These are phyloP conservation scores for Tranzscheliella williamsii DNA, from an alignment of 1,284 basidiomycete genomes.

Conservation along the genomic window DNA sequence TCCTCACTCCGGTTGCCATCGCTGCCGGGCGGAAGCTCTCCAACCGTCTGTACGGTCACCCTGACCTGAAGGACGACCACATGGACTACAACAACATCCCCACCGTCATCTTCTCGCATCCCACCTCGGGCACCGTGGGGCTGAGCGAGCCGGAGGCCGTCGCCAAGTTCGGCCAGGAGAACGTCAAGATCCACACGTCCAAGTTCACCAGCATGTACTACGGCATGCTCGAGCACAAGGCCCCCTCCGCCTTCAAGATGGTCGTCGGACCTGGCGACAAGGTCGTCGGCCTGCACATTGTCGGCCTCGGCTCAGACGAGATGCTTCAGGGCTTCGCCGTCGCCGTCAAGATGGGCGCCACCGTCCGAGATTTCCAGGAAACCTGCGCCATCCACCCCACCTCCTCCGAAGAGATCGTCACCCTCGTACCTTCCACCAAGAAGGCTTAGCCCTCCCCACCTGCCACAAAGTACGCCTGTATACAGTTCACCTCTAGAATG, in stretches of 20 bases:
- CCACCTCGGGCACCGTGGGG: constrained; percentile 50
- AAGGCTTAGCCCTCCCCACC: constrained; percentile 16
- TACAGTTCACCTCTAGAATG: too few species aligned
- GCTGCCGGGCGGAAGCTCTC: constrained; percentile 86
- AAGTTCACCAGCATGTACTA: constrained; percentile 61
- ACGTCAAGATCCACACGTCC: constrained; percentile 83
- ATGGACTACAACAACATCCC: constrained; percentile 89
- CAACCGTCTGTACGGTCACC: constrained; percentile 86
- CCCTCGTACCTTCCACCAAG: constrained; percentile 32
- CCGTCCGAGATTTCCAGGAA: constrained; percentile 57
- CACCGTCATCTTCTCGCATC: constrained; percentile 57
- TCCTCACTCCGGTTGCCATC: constrained; percentile 97
- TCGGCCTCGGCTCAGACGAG: constrained; percentile 82
- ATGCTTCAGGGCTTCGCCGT: constrained; percentile 91
- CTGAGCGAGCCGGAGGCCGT: constrained; percentile 82
- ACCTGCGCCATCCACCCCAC: constrained; percentile 60
- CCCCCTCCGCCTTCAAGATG: constrained; percentile 87
- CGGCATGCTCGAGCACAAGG: constrained; percentile 58
- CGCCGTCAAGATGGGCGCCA: constrained; percentile 88
- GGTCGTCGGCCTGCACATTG: constrained; percentile 90
- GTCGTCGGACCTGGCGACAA: constrained; percentile 86
- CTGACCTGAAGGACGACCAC: constrained; percentile 82
- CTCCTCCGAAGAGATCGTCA: constrained; percentile 54
- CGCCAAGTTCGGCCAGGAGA: constrained; percentile 79
- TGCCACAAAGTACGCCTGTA: too few species aligned